Evolutionary conservation across 768 basidiomycete genomes (phyloP).

Genomic region (Leucocoprinus birnbaumii): DNA sequence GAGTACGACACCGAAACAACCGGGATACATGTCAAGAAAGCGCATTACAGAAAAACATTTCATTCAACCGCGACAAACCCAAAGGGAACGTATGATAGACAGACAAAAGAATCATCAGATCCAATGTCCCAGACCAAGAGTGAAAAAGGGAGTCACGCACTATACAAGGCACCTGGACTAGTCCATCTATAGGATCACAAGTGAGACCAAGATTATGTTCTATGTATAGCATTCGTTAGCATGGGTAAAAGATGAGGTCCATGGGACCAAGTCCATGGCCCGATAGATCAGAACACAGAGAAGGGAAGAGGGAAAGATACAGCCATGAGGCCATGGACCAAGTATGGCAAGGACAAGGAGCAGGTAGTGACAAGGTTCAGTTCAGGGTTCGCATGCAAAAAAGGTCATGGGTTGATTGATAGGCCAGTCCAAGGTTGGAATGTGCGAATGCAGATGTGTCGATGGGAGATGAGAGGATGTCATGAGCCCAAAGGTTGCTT

Average conservation of each 20-base stretch:
- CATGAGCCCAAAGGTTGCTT: neutral
- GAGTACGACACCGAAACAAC: neutral
- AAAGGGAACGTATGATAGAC: too few relatives aligned
- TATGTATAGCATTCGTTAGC: slow-evolving; percentile 20
- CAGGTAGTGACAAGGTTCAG: neutral
- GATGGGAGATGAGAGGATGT: neutral
- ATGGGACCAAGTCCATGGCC: slow-evolving; percentile 3
- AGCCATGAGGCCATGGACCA: slow-evolving; percentile 10
- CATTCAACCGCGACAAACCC: neutral
- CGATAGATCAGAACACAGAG: neutral
- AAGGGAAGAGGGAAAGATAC: neutral
- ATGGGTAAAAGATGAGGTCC: neutral
- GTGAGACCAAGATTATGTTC: slow-evolving; percentile 88
- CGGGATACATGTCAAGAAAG: neutral
- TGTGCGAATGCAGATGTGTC: neutral
- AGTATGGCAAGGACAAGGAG: slow-evolving; percentile 4
- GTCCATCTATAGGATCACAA: slow-evolving; percentile 91
- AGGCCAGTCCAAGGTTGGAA: neutral
- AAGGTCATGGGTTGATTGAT: neutral
- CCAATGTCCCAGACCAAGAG: neutral
- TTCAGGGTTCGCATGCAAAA: neutral
- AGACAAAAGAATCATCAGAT: slow-evolving; percentile 4
- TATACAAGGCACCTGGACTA: slow-evolving; percentile 95
- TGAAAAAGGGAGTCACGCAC: slow-evolving; percentile 41
- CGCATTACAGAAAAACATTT: neutral